These are phyloP conservation scores for Xylariaceae sp. DNA, from an alignment of 2,329 filamentous ascomycete species.

Conservation along the genomic window DNA sequence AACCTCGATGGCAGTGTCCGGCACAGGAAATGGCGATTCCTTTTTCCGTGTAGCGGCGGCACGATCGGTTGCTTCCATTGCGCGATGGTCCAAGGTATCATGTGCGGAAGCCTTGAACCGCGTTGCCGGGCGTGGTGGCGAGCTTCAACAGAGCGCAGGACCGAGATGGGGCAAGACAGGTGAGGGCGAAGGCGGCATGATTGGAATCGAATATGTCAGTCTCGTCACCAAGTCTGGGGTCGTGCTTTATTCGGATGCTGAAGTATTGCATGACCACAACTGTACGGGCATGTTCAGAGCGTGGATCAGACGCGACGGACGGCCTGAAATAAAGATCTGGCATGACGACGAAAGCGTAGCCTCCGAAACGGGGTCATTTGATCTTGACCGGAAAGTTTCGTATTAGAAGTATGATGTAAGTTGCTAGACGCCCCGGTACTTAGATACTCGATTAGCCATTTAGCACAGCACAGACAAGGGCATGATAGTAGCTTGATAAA, in stretches of 20 bases:
- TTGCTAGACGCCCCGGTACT: neutral
- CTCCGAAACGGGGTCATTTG: neutral
- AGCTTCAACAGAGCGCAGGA: conserved; percentile 69
- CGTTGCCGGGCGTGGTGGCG: conserved; percentile 64
- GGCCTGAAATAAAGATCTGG: conserved; percentile 54
- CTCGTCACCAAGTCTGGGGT: conserved; percentile 39
- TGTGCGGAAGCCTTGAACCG: conserved; percentile 55
- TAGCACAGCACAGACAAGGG: conserved; percentile 1
- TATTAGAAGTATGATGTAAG: neutral
- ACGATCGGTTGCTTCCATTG: conserved; percentile 67
- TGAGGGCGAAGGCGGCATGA: conserved; percentile 80
- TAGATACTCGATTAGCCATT: conserved; percentile 9
- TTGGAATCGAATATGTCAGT: conserved; percentile 64
- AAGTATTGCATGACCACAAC: conserved; percentile 73
- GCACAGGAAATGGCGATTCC: conserved; percentile 84
- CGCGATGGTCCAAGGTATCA: conserved; percentile 52
- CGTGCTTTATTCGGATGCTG: conserved; percentile 38
- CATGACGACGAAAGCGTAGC: conserved; percentile 33
- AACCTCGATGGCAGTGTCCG: conserved; percentile 57
- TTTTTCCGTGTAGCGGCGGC: conserved; percentile 69
- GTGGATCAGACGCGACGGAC: conserved; percentile 60
- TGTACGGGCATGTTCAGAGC: conserved; percentile 85
- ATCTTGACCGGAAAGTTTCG: conserved; percentile 10
- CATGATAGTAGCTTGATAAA: neutral
- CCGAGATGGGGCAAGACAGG: conserved; percentile 66